These are phyloP conservation scores for Sarocladium oryzae DNA, from an alignment of 2,329 filamentous ascomycete genomes.

Conservation along the genomic window DNA sequence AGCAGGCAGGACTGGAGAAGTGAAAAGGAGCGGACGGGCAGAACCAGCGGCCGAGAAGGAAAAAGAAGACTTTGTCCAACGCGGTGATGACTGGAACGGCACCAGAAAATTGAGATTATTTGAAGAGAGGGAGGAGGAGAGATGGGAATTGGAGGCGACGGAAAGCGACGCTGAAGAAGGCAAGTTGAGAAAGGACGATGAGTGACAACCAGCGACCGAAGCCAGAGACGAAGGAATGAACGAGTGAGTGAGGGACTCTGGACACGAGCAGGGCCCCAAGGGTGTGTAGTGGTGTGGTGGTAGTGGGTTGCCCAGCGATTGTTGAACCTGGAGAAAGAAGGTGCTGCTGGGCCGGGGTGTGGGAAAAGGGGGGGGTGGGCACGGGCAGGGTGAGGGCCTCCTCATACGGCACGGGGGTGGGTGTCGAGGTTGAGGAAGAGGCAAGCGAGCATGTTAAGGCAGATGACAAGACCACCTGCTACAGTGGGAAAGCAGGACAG, in stretches of 20 bases:
- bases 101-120: constrained; percentile 30
- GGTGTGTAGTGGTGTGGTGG: background rate
- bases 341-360: background rate
- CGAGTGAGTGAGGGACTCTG: background rate
- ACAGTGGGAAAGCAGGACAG: no score
- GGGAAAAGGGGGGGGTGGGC: background rate
- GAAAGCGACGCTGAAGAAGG: constrained; percentile 3
- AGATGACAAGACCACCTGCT: no score
- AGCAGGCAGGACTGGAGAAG: background rate
- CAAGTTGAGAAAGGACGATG: background rate
- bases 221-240: background rate
- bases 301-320: background rate
- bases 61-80: constrained; percentile 27
- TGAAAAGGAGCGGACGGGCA: constrained; percentile 51
- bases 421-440: no score
- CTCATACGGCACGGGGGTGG: no score
- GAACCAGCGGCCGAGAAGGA: constrained; percentile 48
- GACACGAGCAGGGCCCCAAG: background rate
- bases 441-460: no score
- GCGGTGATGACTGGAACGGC: constrained; percentile 46
- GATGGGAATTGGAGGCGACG: constrained; percentile 14
- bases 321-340: constrained; percentile 6
- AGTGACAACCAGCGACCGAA: background rate
- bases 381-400: background rate
- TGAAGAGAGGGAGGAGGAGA: constrained; percentile 21